These are phyloP conservation scores for Neotropicomus parvogracilis DNA, from an alignment of 1,284 basidiomycete species.

Conservation along the genomic window DNA sequence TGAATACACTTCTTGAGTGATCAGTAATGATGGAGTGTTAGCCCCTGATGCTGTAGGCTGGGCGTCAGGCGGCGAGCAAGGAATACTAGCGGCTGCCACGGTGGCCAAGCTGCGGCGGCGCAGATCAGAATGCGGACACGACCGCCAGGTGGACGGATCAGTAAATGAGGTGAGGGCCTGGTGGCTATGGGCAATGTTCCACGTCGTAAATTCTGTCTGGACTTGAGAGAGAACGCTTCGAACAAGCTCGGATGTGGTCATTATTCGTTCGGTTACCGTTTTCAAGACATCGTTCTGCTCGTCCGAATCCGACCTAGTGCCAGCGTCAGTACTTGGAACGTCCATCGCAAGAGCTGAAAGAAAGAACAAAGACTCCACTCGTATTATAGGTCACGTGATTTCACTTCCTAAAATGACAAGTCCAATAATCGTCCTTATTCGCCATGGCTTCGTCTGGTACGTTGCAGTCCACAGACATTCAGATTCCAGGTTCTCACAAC, in stretches of 20 bases:
- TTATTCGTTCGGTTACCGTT: slow-evolving; percentile 6
- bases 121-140: slow-evolving; percentile 16
- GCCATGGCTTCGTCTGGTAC: slow-evolving; percentile 49
- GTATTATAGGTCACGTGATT: slow-evolving; percentile 23
- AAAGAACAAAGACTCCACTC: neutral
- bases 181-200: slow-evolving; percentile 22
- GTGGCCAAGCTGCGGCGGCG: slow-evolving; percentile 8
- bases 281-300: slow-evolving; percentile 13
- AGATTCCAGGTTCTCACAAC: neutral
- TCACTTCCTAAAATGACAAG: slow-evolving; percentile 2
- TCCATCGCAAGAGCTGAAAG: slow-evolving; percentile 5
- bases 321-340: neutral
- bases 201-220: slow-evolving; percentile 19
- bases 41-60: neutral
- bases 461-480: slow-evolving; percentile 10
- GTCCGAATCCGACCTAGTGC: slow-evolving; percentile 5
- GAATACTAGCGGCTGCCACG: neutral
- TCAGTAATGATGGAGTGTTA: neutral
- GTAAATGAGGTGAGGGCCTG: slow-evolving; percentile 17
- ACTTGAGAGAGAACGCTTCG: slow-evolving; percentile 19
- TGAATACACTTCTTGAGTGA: slow-evolving; percentile 18
- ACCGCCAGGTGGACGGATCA: slow-evolving; percentile 19
- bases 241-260: slow-evolving; percentile 15
- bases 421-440: neutral
- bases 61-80: neutral